phyloP scores from a whole-genome alignment of 1,284 basidiomycete genomes.

The Cutaneotrichosporon cavernicola region DNA sequence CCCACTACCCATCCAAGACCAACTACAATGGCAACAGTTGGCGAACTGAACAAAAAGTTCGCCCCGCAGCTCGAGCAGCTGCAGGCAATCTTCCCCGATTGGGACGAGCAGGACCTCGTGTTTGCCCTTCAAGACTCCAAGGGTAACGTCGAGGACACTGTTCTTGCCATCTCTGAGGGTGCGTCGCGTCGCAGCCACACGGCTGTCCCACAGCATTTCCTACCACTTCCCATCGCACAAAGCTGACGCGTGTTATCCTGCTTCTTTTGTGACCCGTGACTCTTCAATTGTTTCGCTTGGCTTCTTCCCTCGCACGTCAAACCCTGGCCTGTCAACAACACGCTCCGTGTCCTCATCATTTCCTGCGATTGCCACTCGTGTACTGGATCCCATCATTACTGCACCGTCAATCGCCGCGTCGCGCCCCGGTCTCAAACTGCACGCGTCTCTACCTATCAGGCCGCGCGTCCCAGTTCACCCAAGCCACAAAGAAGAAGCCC shows the following conservation, averaged over 20 bases:
- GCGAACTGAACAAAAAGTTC: constrained; percentile 47
- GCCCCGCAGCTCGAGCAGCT: constrained; percentile 46
- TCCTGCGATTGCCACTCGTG: background rate
- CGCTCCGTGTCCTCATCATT: background rate
- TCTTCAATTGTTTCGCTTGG: background rate
- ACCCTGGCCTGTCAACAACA: constrained; percentile 6
- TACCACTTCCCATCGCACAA: background rate
- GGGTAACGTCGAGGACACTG: constrained; percentile 53
- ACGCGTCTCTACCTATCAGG: constrained; percentile 31
- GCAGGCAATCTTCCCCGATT: constrained; percentile 51
- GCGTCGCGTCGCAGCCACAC: constrained; percentile 19
- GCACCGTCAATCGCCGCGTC: background rate
- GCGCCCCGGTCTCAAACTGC: background rate
- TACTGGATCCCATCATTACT: background rate
- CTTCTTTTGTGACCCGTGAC: background rate
- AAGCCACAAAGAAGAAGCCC: constrained; percentile 51
- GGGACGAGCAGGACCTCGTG: constrained; percentile 50
- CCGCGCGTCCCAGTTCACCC: constrained; percentile 53
- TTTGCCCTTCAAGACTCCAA: constrained; percentile 51
- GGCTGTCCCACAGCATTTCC: background rate
- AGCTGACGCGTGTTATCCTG: constrained; percentile 11
- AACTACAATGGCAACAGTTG: constrained; percentile 41
- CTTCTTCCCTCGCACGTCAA: background rate
- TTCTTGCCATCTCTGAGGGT: constrained; percentile 52
- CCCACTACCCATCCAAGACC: constrained; percentile 9